These are phyloP conservation scores for Tolypocladium endophyticum DNA, from an alignment of 2,329 filamentous ascomycete species.

Conservation along the genomic window DNA sequence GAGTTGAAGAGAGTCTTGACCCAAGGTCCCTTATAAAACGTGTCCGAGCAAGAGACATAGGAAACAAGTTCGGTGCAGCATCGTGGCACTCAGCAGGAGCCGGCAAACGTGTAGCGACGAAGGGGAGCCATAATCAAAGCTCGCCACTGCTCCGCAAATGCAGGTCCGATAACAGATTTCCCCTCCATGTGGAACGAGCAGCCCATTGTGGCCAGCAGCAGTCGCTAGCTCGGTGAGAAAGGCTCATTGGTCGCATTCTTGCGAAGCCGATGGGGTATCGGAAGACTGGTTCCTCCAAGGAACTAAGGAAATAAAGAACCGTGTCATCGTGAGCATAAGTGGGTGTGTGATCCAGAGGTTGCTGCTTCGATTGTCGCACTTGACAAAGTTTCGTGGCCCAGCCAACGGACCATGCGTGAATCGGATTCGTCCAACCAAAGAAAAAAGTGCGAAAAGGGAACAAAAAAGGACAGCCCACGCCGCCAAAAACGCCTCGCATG, in stretches of 20 bases:
- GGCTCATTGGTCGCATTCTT: not conserved
- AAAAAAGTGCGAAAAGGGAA: slow-evolving; percentile 4
- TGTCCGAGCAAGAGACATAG: not conserved
- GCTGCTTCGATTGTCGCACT: slow-evolving; percentile 19
- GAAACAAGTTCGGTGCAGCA: not conserved
- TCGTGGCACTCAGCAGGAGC: not conserved
- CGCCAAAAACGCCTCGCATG: slow-evolving; percentile 42
- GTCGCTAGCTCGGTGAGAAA: not conserved
- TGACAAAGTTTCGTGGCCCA: slow-evolving; percentile 22
- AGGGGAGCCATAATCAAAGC: not conserved
- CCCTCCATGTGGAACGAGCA: not conserved
- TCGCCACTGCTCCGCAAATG: not conserved
- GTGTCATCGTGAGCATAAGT: slow-evolving; percentile 21
- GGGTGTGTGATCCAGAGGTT: slow-evolving; percentile 17
- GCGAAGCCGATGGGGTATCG: not conserved
- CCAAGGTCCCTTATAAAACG: not conserved
- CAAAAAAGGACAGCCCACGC: not conserved
- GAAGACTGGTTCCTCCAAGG: not conserved
- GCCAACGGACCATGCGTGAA: slow-evolving; percentile 14
- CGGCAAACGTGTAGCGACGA: not conserved
- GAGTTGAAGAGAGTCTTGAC: not conserved
- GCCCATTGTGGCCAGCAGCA: not conserved
- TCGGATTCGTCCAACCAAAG: slow-evolving; percentile 4
- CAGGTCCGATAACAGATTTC: not conserved
- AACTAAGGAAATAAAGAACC: slow-evolving; percentile 5